Evolutionary conservation across 495 filamentous ascomycete genomes (phyloP).

Genomic region (Talaromyces thailandensis): DNA sequence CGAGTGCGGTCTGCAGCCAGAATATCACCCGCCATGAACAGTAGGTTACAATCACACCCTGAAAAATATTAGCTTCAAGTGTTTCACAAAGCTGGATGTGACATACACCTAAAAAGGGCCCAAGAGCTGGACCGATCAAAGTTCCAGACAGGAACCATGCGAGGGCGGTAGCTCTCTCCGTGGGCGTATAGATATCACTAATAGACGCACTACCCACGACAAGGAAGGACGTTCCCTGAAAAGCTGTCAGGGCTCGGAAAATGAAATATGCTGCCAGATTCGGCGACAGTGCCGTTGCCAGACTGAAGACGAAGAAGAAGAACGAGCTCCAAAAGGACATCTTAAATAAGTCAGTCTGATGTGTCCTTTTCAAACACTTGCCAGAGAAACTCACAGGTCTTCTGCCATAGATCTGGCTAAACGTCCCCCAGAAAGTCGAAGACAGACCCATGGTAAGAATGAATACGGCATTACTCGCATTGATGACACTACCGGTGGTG

Average conservation of each 20-base stretch:
- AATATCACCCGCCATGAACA: constrained; percentile 61
- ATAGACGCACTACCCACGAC: constrained; percentile 57
- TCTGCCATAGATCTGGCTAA: constrained; percentile 59
- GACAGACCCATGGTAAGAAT: constrained; percentile 62
- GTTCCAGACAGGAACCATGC: constrained; percentile 64
- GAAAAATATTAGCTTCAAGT: constrained; percentile 1
- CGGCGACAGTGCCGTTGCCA: constrained; percentile 58
- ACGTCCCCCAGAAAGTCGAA: constrained; percentile 57
- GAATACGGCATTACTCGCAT: constrained; percentile 61
- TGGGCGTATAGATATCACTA: constrained; percentile 55
- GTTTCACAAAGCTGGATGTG: background rate
- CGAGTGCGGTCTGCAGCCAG: constrained; percentile 61
- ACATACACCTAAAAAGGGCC: constrained; percentile 50
- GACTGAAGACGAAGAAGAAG: constrained; percentile 53
- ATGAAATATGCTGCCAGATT: constrained; percentile 59
- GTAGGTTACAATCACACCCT: constrained; percentile 63
- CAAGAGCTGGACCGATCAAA: constrained; percentile 61
- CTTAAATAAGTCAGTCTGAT: constrained; percentile 21
- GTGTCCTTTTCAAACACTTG: background rate
- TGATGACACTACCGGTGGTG: constrained; percentile 57
- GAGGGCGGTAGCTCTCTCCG: constrained; percentile 57
- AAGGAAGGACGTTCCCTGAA: constrained; percentile 63
- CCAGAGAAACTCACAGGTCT: constrained; percentile 36
- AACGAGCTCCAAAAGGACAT: constrained; percentile 45
- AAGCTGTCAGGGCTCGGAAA: constrained; percentile 60